Percentiles rank a stretch among this genome's conserved stretches.
Conservation (phyloP, 805 yeast genomes). For the Blastobotrys attinorum region DNA sequence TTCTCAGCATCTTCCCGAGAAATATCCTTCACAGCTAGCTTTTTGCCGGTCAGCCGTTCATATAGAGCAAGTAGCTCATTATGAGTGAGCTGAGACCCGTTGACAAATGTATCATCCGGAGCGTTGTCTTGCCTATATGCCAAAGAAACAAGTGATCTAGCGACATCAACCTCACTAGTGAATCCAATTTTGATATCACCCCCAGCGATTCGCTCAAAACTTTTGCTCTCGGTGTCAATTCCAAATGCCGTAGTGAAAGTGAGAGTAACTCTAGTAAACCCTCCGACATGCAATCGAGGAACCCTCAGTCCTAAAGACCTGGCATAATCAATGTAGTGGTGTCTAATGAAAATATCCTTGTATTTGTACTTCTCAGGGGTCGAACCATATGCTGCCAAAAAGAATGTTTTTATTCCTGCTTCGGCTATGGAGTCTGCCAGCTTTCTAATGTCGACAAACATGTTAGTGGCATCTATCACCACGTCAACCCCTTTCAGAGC, state of each 20-base stretch:
- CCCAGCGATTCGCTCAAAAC: not conserved
- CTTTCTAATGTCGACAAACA: too few species aligned
- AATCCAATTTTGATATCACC: not conserved
- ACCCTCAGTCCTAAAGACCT: conserved; percentile 1
- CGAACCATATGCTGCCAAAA: conserved; percentile 52
- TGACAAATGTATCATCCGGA: not conserved
- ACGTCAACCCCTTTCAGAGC: conserved; percentile 42
- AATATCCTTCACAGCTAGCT: too few species aligned
- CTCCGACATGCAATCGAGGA: not conserved
- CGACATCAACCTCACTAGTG: not conserved
- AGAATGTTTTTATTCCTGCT: conserved; percentile 41
- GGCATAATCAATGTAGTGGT: not conserved
- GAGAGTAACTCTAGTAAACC: conserved; percentile 2
- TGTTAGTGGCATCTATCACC: conserved; percentile 38
- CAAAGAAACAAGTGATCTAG: not conserved
- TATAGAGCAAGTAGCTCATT: conserved; percentile 3
- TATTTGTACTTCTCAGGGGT: conserved; percentile 23
- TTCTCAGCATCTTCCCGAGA: not conserved
- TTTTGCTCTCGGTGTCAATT: conserved; percentile 1
- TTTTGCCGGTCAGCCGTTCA: conserved; percentile 2
- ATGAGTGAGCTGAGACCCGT: not conserved
- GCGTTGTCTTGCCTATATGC: not conserved
- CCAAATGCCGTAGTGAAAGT: conserved; percentile 1
- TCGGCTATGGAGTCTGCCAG: conserved; percentile 34
- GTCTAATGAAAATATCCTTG: not conserved